phyloP scores from a whole-genome alignment of 768 basidiomycete species.

The Naganishia friedmannii region DNA sequence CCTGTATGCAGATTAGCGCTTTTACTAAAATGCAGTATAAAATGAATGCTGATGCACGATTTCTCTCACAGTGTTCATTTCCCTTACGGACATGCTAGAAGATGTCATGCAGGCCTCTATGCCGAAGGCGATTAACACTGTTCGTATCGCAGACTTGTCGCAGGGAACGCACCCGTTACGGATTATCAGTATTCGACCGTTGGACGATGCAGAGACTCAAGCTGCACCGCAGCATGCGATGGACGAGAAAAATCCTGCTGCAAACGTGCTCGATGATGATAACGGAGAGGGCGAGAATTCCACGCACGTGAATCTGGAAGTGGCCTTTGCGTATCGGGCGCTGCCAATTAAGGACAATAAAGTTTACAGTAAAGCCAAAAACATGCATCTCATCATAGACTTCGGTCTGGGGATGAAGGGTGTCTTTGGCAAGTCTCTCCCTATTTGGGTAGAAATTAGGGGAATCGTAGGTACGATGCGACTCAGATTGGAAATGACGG shows the following conservation, averaged over 20 bases:
- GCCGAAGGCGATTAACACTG: conserved; percentile 20
- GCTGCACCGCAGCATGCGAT: neutral
- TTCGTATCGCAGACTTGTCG: conserved; percentile 27
- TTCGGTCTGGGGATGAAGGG: conserved; percentile 27
- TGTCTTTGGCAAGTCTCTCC: conserved; percentile 19
- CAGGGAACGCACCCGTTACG: conserved; percentile 29
- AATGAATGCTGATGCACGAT: neutral
- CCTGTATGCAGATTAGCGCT: conserved; percentile 18
- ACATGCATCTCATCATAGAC: conserved; percentile 27
- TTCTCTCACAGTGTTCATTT: conserved; percentile 21
- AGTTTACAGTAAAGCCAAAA: conserved; percentile 26
- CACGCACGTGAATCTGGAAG: conserved; percentile 25
- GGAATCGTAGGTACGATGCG: conserved; percentile 29
- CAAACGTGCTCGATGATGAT: neutral
- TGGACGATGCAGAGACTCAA: conserved; percentile 6
- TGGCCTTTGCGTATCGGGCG: conserved; percentile 30
- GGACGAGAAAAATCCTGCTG: conserved; percentile 8
- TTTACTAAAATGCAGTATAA: neutral
- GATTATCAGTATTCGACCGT: conserved; percentile 19
- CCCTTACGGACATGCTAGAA: conserved; percentile 26
- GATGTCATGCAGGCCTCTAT: conserved; percentile 32
- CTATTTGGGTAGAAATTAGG: conserved; percentile 29
- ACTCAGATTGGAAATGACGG: conserved; percentile 13
- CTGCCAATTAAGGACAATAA: conserved; percentile 24
- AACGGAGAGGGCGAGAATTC: neutral